phyloP scores from a whole-genome alignment of 208 protist species.

The Entamoeba moshkovskii region DNA sequence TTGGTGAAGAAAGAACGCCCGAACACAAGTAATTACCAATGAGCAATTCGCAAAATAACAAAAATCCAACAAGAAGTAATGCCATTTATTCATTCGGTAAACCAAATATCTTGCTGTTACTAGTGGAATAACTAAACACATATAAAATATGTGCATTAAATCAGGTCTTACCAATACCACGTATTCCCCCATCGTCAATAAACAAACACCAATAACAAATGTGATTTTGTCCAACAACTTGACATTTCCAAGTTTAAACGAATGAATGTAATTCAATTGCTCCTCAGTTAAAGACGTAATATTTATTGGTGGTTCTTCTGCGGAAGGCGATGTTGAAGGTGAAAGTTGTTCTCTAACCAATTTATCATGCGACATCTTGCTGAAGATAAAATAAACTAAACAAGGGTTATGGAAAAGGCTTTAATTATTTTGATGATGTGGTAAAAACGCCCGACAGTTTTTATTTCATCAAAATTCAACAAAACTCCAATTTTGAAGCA shows the following conservation, averaged over 20 bases:
- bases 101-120: background rate
- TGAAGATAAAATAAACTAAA: too few relatives aligned
- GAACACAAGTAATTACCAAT: background rate
- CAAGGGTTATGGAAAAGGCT: too few relatives aligned
- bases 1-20: background rate
- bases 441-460: too few relatives aligned
- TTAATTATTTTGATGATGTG: too few relatives aligned
- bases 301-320: background rate
- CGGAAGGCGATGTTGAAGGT: too few relatives aligned
- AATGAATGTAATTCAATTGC: background rate
- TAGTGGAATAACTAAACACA: background rate
- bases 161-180: background rate
- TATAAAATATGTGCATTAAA: background rate
- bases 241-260: background rate
- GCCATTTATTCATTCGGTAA: background rate
- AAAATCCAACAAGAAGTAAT: background rate
- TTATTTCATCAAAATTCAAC: too few relatives aligned
- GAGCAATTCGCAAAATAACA: background rate
- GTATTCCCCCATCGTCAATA: background rate
- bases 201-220: slow-evolving; percentile 4
- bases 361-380: too few relatives aligned
- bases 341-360: too few relatives aligned
- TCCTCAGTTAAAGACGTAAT: background rate
- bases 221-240: background rate
- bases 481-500: too few relatives aligned